phyloP scores from a whole-genome alignment of 768 basidiomycete genomes.

The Tricholoma bakamatsutake region DNA sequence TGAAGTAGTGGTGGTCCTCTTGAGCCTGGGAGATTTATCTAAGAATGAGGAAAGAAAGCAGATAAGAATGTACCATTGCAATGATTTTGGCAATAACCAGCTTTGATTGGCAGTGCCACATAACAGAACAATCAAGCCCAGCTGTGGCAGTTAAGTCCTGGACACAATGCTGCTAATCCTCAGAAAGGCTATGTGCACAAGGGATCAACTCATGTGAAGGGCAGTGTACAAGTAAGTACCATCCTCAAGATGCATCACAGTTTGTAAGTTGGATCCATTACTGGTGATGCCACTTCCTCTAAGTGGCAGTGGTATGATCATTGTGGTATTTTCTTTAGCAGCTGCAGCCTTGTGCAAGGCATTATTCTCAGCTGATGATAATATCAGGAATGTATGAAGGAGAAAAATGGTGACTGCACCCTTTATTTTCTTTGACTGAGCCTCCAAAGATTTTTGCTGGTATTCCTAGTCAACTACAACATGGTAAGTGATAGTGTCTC shows the following conservation, averaged over 20 bases:
- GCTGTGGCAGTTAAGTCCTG: neutral
- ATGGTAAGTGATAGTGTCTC: neutral
- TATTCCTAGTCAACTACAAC: neutral
- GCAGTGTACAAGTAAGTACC: neutral
- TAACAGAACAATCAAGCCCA: neutral
- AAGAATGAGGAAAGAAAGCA: neutral
- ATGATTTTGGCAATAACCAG: slow-evolving; percentile 1
- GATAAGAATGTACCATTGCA: neutral
- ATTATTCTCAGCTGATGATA: neutral
- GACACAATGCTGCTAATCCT: neutral
- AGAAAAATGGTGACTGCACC: neutral
- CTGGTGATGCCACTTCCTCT: neutral
- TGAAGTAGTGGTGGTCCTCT: neutral
- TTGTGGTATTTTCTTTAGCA: neutral
- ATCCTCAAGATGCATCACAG: neutral
- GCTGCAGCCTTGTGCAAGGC: neutral
- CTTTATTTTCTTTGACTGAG: neutral
- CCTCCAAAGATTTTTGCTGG: neutral
- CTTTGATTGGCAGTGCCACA: neutral
- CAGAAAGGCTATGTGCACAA: slow-evolving; percentile 1
- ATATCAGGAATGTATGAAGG: neutral
- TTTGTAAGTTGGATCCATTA: neutral
- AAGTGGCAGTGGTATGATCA: neutral
- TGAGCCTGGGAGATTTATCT: neutral
- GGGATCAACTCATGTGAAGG: neutral